phyloP scores from a whole-genome alignment of 2,329 filamentous ascomycete species.

The Penicillium brasilianum region DNA sequence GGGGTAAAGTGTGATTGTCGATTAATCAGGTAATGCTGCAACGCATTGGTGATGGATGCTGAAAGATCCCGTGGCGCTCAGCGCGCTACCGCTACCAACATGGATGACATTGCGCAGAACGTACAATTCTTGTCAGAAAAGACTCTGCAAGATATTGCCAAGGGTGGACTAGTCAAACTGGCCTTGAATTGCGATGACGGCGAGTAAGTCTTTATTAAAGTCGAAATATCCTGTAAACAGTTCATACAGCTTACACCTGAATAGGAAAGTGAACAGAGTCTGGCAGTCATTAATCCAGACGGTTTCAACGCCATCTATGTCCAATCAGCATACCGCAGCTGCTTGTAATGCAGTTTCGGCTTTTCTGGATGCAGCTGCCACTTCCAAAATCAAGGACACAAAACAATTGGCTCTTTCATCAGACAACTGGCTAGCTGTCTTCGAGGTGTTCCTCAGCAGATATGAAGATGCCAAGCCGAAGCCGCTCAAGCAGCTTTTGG shows the following conservation, averaged over 20 bases:
- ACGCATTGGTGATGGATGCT: constrained; percentile 29
- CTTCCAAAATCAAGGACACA: constrained; percentile 39
- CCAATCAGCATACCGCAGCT: constrained; percentile 47
- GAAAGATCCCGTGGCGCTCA: constrained; percentile 22
- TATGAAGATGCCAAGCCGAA: constrained; percentile 52
- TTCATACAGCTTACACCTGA: constrained; percentile 10
- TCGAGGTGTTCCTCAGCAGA: constrained; percentile 46
- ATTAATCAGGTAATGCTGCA: constrained; percentile 22
- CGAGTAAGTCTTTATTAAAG: constrained; percentile 35
- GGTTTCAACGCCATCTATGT: constrained; percentile 44
- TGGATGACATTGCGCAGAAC: constrained; percentile 41
- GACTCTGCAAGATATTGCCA: constrained; percentile 40
- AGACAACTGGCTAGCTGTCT: constrained; percentile 47
- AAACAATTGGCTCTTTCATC: constrained; percentile 40
- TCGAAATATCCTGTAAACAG: not conserved
- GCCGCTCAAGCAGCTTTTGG: constrained; percentile 51
- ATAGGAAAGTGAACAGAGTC: constrained; percentile 41
- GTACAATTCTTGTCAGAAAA: constrained; percentile 44
- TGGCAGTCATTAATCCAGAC: constrained; percentile 51
- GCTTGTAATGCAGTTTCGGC: constrained; percentile 52
- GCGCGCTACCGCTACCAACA: constrained; percentile 24
- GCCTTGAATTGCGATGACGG: constrained; percentile 36
- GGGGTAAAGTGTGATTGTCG: constrained; percentile 4
- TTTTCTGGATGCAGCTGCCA: constrained; percentile 47
- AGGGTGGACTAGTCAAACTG: constrained; percentile 44